Evolutionary conservation across 2,329 filamentous ascomycete genomes (phyloP).

Genomic region (Aureobasidium subglaciale): DNA sequence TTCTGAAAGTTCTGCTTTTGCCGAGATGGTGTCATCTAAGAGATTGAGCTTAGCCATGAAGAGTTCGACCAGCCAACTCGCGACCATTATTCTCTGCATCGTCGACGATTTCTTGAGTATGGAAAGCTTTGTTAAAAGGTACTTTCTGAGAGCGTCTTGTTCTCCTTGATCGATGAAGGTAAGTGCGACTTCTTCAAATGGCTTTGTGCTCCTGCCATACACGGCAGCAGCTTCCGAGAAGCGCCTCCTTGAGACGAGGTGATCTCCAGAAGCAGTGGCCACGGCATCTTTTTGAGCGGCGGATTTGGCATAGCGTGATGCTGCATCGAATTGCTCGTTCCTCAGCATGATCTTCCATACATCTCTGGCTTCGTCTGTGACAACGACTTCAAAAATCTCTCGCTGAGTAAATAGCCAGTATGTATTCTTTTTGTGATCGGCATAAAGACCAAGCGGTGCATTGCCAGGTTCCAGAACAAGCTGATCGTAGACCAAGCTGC

Average conservation of each 20-base stretch:
- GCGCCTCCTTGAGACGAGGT: slow-evolving; percentile 71
- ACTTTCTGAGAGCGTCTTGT: slow-evolving; percentile 83
- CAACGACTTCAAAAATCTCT: slow-evolving; percentile 90
- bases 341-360: slow-evolving; percentile 92
- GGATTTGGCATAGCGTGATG: slow-evolving; percentile 76
- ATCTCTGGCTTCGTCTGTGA: slow-evolving; percentile 82
- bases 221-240: slow-evolving; percentile 81
- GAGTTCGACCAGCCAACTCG: slow-evolving; percentile 88
- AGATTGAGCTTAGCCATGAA: slow-evolving; percentile 97
- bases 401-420: slow-evolving; percentile 92
- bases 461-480: slow-evolving; percentile 74
- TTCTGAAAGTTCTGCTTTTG: slow-evolving; percentile 69
- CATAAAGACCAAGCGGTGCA: slow-evolving; percentile 71
- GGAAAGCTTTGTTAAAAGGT: slow-evolving; percentile 75
- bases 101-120: slow-evolving; percentile 72
- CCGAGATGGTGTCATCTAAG: slow-evolving; percentile 87
- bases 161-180: slow-evolving; percentile 85
- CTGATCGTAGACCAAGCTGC: slow-evolving; percentile 81
- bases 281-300: slow-evolving; percentile 80
- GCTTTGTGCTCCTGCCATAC: slow-evolving; percentile 92
- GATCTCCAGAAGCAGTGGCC: slow-evolving; percentile 84
- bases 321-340: slow-evolving; percentile 79
- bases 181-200: slow-evolving; percentile 91
- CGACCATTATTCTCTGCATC: slow-evolving; percentile 95
- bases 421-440: slow-evolving; percentile 90